Evolutionary conservation across 2,329 filamentous ascomycete species (phyloP).

Genomic region (Kalmusia sp.): DNA sequence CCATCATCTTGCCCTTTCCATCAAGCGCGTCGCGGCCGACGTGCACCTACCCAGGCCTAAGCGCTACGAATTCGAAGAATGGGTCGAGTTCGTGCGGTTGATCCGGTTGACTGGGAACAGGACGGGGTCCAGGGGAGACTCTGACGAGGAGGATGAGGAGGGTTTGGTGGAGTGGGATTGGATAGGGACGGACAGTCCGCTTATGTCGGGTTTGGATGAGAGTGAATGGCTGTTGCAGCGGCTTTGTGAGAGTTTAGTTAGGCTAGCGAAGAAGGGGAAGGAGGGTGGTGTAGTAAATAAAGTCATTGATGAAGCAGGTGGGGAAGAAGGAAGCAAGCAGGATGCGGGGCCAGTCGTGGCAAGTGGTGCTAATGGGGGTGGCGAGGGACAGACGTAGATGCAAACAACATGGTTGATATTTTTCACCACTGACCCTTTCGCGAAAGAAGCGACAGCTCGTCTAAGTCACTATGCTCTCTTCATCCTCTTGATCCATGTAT

Average conservation of each 20-base stretch:
- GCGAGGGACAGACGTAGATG: no score
- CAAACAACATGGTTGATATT: no score
- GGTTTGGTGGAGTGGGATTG: constrained; percentile 74
- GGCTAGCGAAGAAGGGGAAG: constrained; percentile 38
- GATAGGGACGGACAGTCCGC: constrained; percentile 72
- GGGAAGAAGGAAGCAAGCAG: no score
- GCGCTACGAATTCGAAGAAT: constrained; percentile 81
- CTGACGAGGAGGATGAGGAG: constrained; percentile 61
- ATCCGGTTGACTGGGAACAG: constrained; percentile 62
- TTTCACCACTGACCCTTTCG: no score
- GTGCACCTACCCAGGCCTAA: constrained; percentile 64
- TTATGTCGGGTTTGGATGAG: constrained; percentile 68
- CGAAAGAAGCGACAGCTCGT: no score
- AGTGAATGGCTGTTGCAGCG: constrained; percentile 72
- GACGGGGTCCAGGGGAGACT: constrained; percentile 14
- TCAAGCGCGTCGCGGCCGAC: constrained; percentile 70
- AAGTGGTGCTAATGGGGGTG: no score
- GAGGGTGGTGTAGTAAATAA: no score
- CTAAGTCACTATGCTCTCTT: no score
- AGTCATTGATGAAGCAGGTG: no score
- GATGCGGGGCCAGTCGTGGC: no score
- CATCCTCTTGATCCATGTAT: no score
- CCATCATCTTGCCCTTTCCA: constrained; percentile 70
- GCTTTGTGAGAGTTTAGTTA: constrained; percentile 68
- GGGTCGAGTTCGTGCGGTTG: constrained; percentile 82